Evolutionary conservation across 108 stramenopile species (phyloP).

Genomic region (Pseudonitzschia pungens): DNA sequence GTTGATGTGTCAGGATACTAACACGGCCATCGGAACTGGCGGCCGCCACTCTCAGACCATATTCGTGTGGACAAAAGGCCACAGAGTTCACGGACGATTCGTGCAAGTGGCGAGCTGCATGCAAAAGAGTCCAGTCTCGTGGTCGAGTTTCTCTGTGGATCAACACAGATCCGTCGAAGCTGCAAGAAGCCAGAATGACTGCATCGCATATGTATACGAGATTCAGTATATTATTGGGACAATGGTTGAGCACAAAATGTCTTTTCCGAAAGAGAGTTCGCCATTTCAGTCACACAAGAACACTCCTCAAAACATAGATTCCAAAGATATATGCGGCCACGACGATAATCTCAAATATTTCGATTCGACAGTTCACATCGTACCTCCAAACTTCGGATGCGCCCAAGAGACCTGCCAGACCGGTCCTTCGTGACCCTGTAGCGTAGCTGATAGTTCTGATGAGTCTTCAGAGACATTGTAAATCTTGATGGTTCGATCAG

Average conservation of each 20-base stretch:
- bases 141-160: constrained; percentile 84
- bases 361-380: background rate
- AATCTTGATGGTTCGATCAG: constrained; percentile 92
- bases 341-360: background rate
- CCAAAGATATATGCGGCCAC: background rate
- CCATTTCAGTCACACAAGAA: background rate
- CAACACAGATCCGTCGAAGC: constrained; percentile 87
- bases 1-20: constrained; percentile 69
- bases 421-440: constrained; percentile 89
- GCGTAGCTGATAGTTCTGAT: constrained; percentile 78
- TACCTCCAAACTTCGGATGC: constrained; percentile 90
- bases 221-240: too few species aligned
- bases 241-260: background rate
- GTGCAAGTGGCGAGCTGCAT: constrained; percentile 63
- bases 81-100: constrained; percentile 82
- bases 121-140: constrained; percentile 79
- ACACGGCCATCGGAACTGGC: constrained; percentile 88
- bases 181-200: constrained; percentile 83
- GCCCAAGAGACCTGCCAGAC: constrained; percentile 96
- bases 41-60: constrained; percentile 66
- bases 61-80: constrained; percentile 87
- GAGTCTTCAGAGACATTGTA: constrained; percentile 84
- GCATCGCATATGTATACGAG: background rate
- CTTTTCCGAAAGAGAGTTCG: background rate
- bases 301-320: background rate